These are phyloP conservation scores for Eruca vesicaria DNA, from an alignment of 441 rosid species.

Conservation along the genomic window DNA sequence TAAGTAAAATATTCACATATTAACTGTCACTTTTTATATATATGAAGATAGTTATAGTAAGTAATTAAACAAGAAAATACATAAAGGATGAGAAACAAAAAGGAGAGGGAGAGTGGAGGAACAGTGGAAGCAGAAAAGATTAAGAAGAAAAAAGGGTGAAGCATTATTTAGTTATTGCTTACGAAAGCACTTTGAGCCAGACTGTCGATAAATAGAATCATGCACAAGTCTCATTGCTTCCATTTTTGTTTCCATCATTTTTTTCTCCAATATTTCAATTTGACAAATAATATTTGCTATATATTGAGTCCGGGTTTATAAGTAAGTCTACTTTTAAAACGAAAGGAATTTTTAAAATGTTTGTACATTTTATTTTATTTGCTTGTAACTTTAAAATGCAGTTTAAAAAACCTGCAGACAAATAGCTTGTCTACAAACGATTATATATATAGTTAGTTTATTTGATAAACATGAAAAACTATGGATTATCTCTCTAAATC, in stretches of 20 bases:
- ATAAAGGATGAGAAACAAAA: not conserved
- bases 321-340: too few species aligned
- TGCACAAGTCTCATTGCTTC: conserved; percentile 34
- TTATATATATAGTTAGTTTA: not conserved
- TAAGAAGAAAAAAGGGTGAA: conserved; percentile 34
- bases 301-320: too few species aligned
- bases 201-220: conserved; percentile 39
- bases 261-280: not conserved
- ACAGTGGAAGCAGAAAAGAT: conserved; percentile 19
- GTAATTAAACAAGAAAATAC: conserved; percentile 1
- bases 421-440: not conserved
- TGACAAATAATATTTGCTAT: not conserved
- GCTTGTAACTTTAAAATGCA: too few species aligned
- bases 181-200: conserved; percentile 39
- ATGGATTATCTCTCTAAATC: too few species aligned
- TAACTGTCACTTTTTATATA: too few species aligned
- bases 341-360: not conserved
- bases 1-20: not conserved
- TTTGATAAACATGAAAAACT: too few species aligned
- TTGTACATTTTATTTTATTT: not conserved
- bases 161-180: conserved; percentile 30
- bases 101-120: conserved; percentile 25
- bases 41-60: not conserved
- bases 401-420: not conserved
- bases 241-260: not conserved